Conservation (phyloP, 2,329 filamentous ascomycete species). For the Apiospora sp. region DNA sequence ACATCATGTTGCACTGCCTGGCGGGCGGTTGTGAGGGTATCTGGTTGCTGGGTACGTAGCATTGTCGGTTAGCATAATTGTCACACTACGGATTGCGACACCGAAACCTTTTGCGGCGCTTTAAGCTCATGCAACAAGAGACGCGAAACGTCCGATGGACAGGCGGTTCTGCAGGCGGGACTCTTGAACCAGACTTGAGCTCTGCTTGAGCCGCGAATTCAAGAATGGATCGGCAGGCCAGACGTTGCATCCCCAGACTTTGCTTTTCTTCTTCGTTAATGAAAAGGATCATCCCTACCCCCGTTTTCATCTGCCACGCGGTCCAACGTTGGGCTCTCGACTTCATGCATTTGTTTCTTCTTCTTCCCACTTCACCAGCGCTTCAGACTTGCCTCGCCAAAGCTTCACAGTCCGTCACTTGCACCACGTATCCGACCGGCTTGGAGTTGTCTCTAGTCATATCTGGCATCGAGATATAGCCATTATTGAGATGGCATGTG, state of each 20-base stretch:
- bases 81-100: background rate
- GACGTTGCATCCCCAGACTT: conserved; percentile 13
- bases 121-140: conserved; percentile 1
- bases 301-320: background rate
- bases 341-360: background rate
- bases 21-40: background rate
- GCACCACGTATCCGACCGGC: background rate
- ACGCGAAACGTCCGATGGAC: conserved; percentile 11
- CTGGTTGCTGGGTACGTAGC: background rate
- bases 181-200: background rate
- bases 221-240: background rate
- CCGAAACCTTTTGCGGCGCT: background rate
- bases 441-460: background rate
- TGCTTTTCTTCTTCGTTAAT: background rate
- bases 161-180: background rate
- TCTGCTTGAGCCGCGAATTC: background rate
- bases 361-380: conserved; percentile 9
- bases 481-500: background rate
- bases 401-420: background rate
- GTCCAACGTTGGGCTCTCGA: background rate
- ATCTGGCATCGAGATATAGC: background rate
- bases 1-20: background rate
- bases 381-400: conserved; percentile 12
- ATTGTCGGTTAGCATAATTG: background rate
- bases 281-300: conserved; percentile 9